Base-by-base conservation (phyloP, 352 stramenopile species). In the Phytophthora foliorum region DNA sequence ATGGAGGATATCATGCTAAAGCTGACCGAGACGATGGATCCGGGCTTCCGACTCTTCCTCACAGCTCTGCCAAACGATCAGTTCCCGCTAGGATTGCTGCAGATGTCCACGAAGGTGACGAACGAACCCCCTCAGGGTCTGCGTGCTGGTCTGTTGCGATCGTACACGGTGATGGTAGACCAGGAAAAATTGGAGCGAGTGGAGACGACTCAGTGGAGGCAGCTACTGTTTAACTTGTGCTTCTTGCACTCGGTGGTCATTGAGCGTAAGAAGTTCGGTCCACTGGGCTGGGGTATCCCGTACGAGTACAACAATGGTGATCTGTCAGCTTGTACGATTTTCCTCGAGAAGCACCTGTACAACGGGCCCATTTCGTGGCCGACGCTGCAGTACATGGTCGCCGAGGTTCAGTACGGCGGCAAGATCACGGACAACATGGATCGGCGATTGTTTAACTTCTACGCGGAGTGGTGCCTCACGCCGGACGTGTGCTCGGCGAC, bases 261-360 rank as follows among this genome's bases (percentile, higher is more conserved):
- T 59, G 98, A 99, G 78, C 95, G 98, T 49, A 97, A 98, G 57
- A 99, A 99, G 78, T 99, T 99, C 73, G 97, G 98, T 0, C 92
- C 97, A 5, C 82, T 99, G 6, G 98, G 98, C 17, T 99, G 97
- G 97, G 97, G 95, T 31, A 99, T 99, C 49, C 97, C 97, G 22
- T 99, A 99, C 84, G 97, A 99, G 75, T 99, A 99, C 85, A 99
- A 99, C 82, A 98, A 98, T 57, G 97, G 97, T 34, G 98, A 99
- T 56, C 78, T 99, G 31, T 98, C 97, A 17, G 97, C 97, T 8
- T 99, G 95, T 64, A 98, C 98, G 27, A 95, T 98, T 29, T 99
- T 99, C 79, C 85, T 99, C 56, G 97, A 99, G 78, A 99, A 99
- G 69, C 97, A 99, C 68, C 64, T 99, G 52, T 99, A 99, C 88